These are phyloP conservation scores for Podila epicladia DNA, from an alignment of 192 early-diverging fungal species.

Conservation along the genomic window DNA sequence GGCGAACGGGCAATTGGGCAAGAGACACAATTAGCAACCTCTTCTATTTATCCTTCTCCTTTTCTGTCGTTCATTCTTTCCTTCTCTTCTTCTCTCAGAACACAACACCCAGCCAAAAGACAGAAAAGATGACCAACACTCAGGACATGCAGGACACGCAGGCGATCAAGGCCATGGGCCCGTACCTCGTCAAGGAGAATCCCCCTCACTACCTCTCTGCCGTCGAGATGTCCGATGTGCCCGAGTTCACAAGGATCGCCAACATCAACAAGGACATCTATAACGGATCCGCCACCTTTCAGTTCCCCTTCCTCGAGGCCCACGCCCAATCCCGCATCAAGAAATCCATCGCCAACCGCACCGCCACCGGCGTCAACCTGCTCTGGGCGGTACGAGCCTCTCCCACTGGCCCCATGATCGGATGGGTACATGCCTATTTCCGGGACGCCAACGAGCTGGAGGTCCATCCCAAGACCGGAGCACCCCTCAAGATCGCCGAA, in stretches of 20 bases:
- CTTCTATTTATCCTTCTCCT: too few relatives aligned
- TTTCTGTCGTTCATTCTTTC: not conserved
- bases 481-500: constrained; percentile 14
- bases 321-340: constrained; percentile 25
- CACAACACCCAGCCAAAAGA: not conserved
- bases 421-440: constrained; percentile 33
- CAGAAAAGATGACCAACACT: not conserved
- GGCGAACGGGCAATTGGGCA: too few relatives aligned
- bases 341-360: not conserved
- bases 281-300: constrained; percentile 35
- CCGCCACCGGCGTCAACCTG: constrained; percentile 14
- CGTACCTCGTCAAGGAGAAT: constrained; percentile 11
- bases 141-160: not conserved
- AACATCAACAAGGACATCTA: constrained; percentile 39
- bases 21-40: too few relatives aligned
- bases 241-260: constrained; percentile 30
- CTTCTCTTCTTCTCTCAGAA: not conserved
- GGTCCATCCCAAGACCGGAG: constrained; percentile 13
- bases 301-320: constrained; percentile 27
- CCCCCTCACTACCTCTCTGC: constrained; percentile 42
- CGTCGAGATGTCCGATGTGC: constrained; percentile 21
- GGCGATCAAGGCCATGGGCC: constrained; percentile 18
- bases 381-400: constrained; percentile 36
- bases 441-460: not conserved
- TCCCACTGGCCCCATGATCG: constrained; percentile 24